These are phyloP conservation scores for Miamiensis avidus DNA, from an alignment of 169 alveolate species.

Conservation along the genomic window DNA sequence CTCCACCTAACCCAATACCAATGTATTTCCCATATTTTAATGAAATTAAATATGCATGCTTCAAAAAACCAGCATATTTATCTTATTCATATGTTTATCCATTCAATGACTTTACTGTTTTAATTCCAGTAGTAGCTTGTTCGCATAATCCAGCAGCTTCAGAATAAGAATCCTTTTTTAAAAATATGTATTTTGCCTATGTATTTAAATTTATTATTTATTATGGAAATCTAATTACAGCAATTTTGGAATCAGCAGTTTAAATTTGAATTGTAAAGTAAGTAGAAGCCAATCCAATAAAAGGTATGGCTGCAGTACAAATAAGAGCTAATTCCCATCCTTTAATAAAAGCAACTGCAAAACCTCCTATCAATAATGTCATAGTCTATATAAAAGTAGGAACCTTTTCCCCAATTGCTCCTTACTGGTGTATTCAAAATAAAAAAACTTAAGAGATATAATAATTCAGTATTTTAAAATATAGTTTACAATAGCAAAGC, in stretches of 20 bases:
- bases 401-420: conserved; percentile 61
- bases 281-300: background rate
- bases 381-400: conserved; percentile 42
- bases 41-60: too few species aligned
- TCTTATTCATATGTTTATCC: conserved; percentile 38
- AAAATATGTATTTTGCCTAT: too few species aligned
- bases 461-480: too few species aligned
- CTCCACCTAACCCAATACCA: too few species aligned
- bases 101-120: conserved; percentile 34
- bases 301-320: conserved; percentile 25
- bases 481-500: conserved; percentile 26
- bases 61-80: too few species aligned
- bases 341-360: conserved; percentile 19
- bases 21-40: too few species aligned
- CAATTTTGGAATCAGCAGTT: conserved; percentile 3
- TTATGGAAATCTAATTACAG: too few species aligned
- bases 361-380: background rate
- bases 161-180: conserved; percentile 21
- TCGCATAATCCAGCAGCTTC: conserved; percentile 34
- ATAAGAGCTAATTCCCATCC: conserved; percentile 43
- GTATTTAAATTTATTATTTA: too few species aligned
- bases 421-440: conserved; percentile 9
- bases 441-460: too few species aligned
- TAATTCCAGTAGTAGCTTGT: conserved; percentile 35
- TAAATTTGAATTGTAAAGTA: conserved; percentile 6